These are phyloP conservation scores for Cercospora zeae-maydis DNA, from an alignment of 2,329 filamentous ascomycete species.

Conservation along the genomic window DNA sequence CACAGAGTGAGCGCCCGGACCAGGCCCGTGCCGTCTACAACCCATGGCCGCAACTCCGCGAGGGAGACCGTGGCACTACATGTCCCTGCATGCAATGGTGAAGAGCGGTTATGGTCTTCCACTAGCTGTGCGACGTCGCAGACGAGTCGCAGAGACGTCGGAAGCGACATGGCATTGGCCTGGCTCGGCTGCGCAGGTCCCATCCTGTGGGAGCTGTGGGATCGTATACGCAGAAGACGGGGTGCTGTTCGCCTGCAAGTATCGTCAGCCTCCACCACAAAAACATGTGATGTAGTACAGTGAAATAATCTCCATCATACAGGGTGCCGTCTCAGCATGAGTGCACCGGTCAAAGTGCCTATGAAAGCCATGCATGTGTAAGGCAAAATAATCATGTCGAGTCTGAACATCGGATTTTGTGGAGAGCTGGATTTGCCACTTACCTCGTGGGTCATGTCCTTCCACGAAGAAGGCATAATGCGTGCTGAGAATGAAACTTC, in stretches of 20 bases:
- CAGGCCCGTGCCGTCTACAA: neutral
- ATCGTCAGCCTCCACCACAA: neutral
- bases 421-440: neutral
- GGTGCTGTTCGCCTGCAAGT: neutral
- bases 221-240: neutral
- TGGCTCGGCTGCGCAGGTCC: neutral
- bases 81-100: constrained; percentile 1
- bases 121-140: neutral
- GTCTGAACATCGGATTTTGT: neutral
- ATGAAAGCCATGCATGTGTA: constrained; percentile 15
- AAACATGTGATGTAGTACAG: neutral
- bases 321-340: constrained; percentile 13
- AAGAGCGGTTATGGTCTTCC: constrained; percentile 6
- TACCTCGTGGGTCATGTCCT: neutral
- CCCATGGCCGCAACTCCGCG: neutral
- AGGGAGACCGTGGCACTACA: neutral
- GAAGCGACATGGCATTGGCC: neutral
- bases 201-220: neutral
- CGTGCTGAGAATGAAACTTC: neutral
- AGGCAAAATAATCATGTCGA: constrained; percentile 13
- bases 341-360: constrained; percentile 12
- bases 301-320: constrained; percentile 5
- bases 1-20: no score
- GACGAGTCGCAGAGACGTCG: neutral
- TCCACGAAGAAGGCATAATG: neutral